phyloP scores from a whole-genome alignment of 306 rosid genomes.

The Luffa acutangula region DNA sequence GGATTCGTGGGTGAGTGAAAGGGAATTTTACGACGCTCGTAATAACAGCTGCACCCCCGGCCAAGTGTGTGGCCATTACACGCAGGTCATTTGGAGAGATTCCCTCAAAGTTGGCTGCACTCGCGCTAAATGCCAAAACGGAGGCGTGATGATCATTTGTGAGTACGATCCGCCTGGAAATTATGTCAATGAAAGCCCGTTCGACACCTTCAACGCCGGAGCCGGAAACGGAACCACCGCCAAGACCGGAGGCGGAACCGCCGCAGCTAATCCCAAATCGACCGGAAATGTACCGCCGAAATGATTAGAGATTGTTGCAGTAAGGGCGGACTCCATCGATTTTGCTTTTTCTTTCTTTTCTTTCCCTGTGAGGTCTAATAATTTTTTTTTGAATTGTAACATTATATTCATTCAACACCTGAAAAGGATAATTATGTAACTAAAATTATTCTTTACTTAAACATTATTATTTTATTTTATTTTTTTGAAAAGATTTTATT shows the following conservation, averaged over 20 bases:
- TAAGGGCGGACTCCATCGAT: neutral
- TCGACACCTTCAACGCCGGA: neutral
- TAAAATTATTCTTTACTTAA: neutral
- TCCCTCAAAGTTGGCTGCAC: conserved; percentile 36
- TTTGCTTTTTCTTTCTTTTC: neutral
- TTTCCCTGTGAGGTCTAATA: neutral
- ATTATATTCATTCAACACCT: neutral
- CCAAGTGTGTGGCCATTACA: conserved; percentile 49
- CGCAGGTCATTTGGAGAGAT: conserved; percentile 59
- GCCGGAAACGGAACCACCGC: neutral
- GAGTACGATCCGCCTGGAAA: conserved; percentile 69
- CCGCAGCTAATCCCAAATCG: neutral
- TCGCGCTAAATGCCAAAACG: conserved; percentile 16
- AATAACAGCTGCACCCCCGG: conserved; percentile 15
- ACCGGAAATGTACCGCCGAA: neutral
- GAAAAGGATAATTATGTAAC: neutral
- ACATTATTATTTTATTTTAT: neutral
- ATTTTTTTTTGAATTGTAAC: neutral
- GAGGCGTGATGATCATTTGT: conserved; percentile 24
- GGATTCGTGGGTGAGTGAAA: conserved; percentile 32
- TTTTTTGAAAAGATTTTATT: too few relatives aligned
- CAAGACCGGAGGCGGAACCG: too few relatives aligned
- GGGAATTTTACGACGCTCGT: neutral
- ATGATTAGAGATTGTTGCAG: neutral
- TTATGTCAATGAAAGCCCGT: conserved; percentile 30